phyloP scores from a whole-genome alignment of 768 basidiomycete species.

The Tricholoma sp. region DNA sequence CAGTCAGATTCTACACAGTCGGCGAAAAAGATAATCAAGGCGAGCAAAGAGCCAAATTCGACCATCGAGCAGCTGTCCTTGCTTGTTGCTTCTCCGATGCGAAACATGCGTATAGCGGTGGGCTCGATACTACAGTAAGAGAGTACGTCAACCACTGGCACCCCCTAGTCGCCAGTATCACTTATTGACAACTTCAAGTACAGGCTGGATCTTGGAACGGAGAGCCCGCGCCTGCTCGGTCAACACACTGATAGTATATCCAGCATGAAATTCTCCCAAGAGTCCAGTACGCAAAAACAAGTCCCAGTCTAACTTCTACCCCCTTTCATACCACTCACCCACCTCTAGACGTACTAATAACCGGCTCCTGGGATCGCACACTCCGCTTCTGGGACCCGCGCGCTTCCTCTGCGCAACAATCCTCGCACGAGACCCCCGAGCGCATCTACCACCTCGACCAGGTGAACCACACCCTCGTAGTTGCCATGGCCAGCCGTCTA shows the following conservation, averaged over 20 bases:
- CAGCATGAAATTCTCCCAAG: conserved; percentile 63
- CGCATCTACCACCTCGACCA: conserved; percentile 84
- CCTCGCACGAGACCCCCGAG: conserved; percentile 67
- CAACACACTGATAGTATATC: conserved; percentile 80
- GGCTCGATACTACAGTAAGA: conserved; percentile 77
- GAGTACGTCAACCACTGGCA: conserved; percentile 49
- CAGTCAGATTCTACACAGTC: conserved; percentile 48
- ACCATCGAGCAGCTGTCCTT: conserved; percentile 87
- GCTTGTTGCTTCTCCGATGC: conserved; percentile 71
- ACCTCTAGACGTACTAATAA: conserved; percentile 61
- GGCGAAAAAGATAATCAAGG: conserved; percentile 53
- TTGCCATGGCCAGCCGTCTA: conserved; percentile 87
- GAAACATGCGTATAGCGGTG: conserved; percentile 75
- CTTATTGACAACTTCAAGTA: neutral
- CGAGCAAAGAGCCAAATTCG: conserved; percentile 75
- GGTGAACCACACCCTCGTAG: conserved; percentile 74
- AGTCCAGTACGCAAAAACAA: conserved; percentile 47
- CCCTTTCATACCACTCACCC: neutral
- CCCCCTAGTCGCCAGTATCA: neutral
- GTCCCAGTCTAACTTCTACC: neutral
- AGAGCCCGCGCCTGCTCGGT: conserved; percentile 70
- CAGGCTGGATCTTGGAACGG: conserved; percentile 75
- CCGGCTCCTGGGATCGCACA: conserved; percentile 91
- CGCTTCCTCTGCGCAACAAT: conserved; percentile 48
- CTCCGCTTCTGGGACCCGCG: conserved; percentile 86